A percentile compares a stretch with the other conserved stretches of the same genome.
phyloP scores from a whole-genome alignment of 78 protist species.

The Dictyostelium purpureum region DNA sequence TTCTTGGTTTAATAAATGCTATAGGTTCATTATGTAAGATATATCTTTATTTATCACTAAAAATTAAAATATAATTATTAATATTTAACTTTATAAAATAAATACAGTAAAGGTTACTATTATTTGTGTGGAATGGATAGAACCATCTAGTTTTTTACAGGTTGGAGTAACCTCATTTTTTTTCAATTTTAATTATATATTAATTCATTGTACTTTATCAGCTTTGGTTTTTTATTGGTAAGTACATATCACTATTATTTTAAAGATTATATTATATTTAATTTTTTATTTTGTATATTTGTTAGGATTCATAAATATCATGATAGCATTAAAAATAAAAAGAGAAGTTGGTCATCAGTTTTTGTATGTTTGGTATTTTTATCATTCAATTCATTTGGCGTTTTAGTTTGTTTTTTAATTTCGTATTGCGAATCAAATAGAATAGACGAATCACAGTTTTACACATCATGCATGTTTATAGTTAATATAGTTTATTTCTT shows the following conservation, averaged over 20 bases:
- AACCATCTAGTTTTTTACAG: background rate
- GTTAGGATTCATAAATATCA: slow-evolving; percentile 3
- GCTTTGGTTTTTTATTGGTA: slow-evolving; percentile 3
- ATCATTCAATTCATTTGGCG: background rate
- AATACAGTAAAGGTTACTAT: background rate
- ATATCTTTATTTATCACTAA: background rate
- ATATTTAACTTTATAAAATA: background rate
- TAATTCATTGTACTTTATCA: background rate
- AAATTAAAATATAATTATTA: background rate
- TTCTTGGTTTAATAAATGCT: background rate
- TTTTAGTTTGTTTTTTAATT: background rate
- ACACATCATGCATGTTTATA: background rate
- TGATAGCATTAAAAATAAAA: background rate
- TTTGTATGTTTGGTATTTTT: background rate
- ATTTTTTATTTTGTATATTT: background rate
- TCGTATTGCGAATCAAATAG: background rate
- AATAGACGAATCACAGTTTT: background rate
- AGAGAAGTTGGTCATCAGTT: background rate
- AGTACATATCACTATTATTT: background rate
- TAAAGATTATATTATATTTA: background rate
- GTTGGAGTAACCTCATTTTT: background rate
- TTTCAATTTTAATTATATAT: slow-evolving; percentile 1
- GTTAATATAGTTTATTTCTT: background rate
- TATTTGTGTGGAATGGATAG: background rate
- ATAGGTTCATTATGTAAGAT: background rate